Evolutionary conservation across 768 basidiomycete species (phyloP).

Genomic region (Naganishia kalamii): DNA sequence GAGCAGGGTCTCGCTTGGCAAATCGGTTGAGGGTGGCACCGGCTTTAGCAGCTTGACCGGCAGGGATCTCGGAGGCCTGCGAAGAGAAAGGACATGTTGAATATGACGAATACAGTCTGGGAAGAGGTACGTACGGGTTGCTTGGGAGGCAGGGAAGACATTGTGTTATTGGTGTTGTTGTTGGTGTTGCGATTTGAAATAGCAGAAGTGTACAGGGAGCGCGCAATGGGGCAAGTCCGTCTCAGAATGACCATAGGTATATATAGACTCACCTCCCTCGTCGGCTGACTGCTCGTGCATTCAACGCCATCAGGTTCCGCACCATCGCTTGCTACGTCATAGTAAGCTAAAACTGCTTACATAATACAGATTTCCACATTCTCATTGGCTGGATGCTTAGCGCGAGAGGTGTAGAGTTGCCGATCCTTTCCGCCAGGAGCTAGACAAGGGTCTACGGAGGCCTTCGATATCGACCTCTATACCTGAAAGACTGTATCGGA

Average conservation of each 20-base stretch:
- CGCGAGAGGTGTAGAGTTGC: too few species aligned
- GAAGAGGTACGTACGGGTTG: background rate
- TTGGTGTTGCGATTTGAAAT: background rate
- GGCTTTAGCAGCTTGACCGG: constrained; percentile 36
- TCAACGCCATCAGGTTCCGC: too few species aligned
- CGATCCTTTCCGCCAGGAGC: too few species aligned
- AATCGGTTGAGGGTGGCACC: constrained; percentile 42
- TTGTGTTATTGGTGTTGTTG: constrained; percentile 17
- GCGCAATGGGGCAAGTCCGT: background rate
- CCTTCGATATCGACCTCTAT: too few species aligned
- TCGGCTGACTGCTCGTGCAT: too few species aligned
- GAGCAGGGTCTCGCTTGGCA: constrained; percentile 45
- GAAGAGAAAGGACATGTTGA: background rate
- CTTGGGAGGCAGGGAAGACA: constrained; percentile 28
- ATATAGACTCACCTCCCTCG: background rate
- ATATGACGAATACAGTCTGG: background rate
- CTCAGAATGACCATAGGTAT: too few species aligned
- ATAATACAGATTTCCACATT: too few species aligned
- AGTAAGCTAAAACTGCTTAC: too few species aligned
- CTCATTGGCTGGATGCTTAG: too few species aligned
- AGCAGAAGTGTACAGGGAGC: background rate
- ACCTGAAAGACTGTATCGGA: too few species aligned
- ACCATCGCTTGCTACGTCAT: too few species aligned
- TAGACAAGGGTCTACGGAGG: too few species aligned
- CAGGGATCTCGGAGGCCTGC: constrained; percentile 36